Evolutionary conservation across 1,284 basidiomycete species (phyloP).

Genomic region (Pseudozyma thailandica): DNA sequence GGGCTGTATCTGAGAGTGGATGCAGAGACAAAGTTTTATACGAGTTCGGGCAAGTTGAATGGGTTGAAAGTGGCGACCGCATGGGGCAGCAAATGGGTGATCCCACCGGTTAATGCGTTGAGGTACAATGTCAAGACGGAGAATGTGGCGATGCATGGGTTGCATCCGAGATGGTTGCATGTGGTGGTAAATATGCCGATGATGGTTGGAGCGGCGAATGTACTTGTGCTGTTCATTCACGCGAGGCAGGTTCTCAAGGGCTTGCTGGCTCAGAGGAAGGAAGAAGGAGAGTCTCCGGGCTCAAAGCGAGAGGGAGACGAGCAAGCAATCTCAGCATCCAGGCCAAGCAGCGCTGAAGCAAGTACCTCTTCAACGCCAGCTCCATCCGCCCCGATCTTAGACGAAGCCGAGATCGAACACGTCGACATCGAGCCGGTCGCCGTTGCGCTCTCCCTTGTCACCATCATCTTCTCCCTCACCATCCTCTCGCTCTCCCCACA

Average conservation of each 20-base stretch:
- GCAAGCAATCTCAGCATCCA: background rate
- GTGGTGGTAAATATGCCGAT: slow-evolving; percentile 64
- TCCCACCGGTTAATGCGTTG: slow-evolving; percentile 66
- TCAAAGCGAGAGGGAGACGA: slow-evolving; percentile 4
- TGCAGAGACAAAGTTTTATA: slow-evolving; percentile 19
- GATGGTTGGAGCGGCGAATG: slow-evolving; percentile 56
- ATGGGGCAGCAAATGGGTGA: slow-evolving; percentile 8
- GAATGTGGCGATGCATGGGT: slow-evolving; percentile 66
- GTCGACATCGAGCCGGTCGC: slow-evolving; percentile 16
- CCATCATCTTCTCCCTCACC: slow-evolving; percentile 32
- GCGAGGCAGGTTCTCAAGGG: slow-evolving; percentile 1
- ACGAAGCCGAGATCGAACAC: slow-evolving; percentile 1
- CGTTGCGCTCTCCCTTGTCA: slow-evolving; percentile 9
- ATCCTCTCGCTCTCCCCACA: slow-evolving; percentile 67
- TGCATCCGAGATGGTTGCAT: slow-evolving; percentile 68
- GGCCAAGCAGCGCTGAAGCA: background rate
- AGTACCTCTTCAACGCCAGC: background rate
- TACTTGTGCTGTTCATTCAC: slow-evolving; percentile 8
- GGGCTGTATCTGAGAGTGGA: background rate
- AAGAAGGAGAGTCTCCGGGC: background rate
- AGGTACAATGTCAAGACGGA: slow-evolving; percentile 61
- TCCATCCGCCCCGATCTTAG: background rate
- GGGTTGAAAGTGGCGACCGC: slow-evolving; percentile 3
- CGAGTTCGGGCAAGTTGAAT: background rate
- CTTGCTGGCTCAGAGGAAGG: background rate